Base-by-base conservation (phyloP, 78 protist species). In the Dictyostelium firmibasis region DNA sequence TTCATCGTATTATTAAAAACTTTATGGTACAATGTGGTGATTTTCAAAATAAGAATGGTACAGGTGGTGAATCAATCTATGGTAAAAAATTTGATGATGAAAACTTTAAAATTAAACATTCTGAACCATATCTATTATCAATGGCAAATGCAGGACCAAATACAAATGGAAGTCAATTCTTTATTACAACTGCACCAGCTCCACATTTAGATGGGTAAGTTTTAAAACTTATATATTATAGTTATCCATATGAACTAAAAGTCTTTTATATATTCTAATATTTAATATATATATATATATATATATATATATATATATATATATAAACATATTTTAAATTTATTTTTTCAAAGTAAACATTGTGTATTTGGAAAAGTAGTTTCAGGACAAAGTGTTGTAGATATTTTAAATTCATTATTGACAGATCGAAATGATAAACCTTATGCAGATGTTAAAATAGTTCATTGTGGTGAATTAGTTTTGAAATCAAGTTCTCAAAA, bases 21-120 rank as follows among this genome's bases (percentile, higher is more conserved):
- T 99, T 99, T 95, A 98, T 98, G 99, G 31, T 97, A 3, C 96
- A 93, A 43, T 92, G 96, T 62, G 97, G 97, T 20, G 99, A 99
- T 91, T 96, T 98, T 91, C 96, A 97, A 38, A 57, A 67, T 27
- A 94, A 96, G 31, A 92, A 99, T 77, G 99, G 99, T 8, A 96
- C 98, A 0, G 99, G 99, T 27, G 99, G 99, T 20, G 96, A 98
- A 96, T 97, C 99, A 82, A 98, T 99, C 91, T 99, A 97, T 86
- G 99, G 99, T 43, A 87, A 11, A 79, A 47, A 60, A 57, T 98
- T 98, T 50, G 94, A 83, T 35, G 98, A 96, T 76, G 98, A 97
- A 86, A 96, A 92, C 91, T 98, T 99, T 94, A 82, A 81, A 50
- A 11, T 95, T 4, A 97, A 96, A 91, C 99, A 98, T 95, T 36